Conservation (phyloP, 179 eudicot genomes). For the Sideroxylon spinosum region DNA sequence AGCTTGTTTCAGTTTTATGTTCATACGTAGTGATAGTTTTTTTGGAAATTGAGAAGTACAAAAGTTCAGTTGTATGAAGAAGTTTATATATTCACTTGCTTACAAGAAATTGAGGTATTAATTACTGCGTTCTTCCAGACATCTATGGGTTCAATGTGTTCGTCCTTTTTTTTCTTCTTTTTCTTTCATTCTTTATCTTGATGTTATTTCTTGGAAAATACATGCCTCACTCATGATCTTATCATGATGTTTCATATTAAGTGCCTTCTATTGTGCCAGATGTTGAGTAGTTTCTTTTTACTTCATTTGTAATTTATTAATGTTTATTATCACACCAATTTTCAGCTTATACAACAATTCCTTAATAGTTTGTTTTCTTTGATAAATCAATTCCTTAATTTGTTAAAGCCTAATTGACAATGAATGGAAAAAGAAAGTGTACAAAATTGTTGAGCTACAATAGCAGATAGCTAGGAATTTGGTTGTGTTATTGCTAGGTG, state of each 20-base stretch:
- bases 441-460: background rate
- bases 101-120: slow-evolving; percentile 1
- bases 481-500: background rate
- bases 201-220: too few relatives aligned
- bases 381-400: too few relatives aligned
- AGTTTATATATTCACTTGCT: background rate
- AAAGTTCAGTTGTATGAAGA: background rate
- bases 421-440: background rate
- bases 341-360: background rate
- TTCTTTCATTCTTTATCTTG: too few relatives aligned
- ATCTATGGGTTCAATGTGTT: background rate
- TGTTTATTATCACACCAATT: background rate
- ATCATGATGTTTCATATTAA: too few relatives aligned
- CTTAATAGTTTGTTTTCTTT: too few relatives aligned
- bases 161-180: too few relatives aligned
- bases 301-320: background rate
- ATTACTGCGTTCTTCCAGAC: background rate
- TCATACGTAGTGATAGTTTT: background rate
- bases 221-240: too few relatives aligned
- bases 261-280: too few relatives aligned
- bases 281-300: background rate
- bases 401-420: background rate
- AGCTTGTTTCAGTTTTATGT: slow-evolving; percentile 11
- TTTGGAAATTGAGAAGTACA: background rate
- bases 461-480: background rate